Evolutionary conservation across 2,329 filamentous ascomycete species (phyloP).

Genomic region (Podosphaera aphanis): DNA sequence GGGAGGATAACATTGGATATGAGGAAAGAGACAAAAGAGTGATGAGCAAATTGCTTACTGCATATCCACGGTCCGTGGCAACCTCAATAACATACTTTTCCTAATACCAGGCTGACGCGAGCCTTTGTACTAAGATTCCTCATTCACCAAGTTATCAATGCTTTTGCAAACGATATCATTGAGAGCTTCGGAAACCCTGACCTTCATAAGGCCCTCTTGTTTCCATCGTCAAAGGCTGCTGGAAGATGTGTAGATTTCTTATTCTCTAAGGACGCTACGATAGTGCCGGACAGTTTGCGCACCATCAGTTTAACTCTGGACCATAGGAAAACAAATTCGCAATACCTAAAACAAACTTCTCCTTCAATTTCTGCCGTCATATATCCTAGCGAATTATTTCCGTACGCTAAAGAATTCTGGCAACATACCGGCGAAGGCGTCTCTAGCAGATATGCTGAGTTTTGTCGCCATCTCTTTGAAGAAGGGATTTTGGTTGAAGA

Average conservation of each 20-base stretch:
- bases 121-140: constrained; percentile 43
- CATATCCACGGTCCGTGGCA: constrained; percentile 51
- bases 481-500: constrained; percentile 35
- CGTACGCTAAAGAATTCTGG: constrained; percentile 82
- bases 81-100: background rate
- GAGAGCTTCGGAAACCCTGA: constrained; percentile 35
- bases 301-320: constrained; percentile 42
- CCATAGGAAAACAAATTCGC: constrained; percentile 25
- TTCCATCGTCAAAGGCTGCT: constrained; percentile 51
- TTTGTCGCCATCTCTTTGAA: constrained; percentile 52
- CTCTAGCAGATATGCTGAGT: constrained; percentile 77
- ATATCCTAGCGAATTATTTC: constrained; percentile 41
- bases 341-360: constrained; percentile 27
- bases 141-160: constrained; percentile 61
- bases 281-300: constrained; percentile 24
- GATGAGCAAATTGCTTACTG: constrained; percentile 61
- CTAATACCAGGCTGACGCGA: constrained; percentile 6
- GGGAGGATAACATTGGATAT: constrained; percentile 75
- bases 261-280: constrained; percentile 28
- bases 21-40: constrained; percentile 84
- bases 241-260: constrained; percentile 55
- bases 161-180: constrained; percentile 46
- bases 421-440: constrained; percentile 86
- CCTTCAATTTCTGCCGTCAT: constrained; percentile 48
- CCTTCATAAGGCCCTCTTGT: constrained; percentile 54